These are phyloP conservation scores for Globisporangium camurandrum DNA, from an alignment of 352 stramenopile species.

Conservation along the genomic window DNA sequence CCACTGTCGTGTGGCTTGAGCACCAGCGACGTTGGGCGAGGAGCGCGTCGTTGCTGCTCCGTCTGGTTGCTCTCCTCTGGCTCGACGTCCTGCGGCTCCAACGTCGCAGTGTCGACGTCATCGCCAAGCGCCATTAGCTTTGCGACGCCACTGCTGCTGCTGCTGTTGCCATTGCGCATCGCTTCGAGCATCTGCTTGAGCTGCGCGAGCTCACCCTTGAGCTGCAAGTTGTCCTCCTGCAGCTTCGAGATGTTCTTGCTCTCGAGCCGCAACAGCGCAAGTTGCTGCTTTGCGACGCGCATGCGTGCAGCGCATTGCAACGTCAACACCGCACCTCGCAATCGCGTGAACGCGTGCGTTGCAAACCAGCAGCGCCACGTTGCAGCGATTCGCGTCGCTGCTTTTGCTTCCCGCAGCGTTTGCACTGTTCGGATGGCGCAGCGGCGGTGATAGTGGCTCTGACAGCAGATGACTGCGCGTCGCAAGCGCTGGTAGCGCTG, in stretches of 20 bases:
- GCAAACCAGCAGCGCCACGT: constrained; percentile 27
- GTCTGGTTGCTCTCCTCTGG: constrained; percentile 9
- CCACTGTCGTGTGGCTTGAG: constrained; percentile 15
- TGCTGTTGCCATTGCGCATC: constrained; percentile 19
- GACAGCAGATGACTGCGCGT: constrained; percentile 29
- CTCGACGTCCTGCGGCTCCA: constrained; percentile 1
- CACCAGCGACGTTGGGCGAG: background rate
- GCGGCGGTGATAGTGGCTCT: constrained; percentile 44
- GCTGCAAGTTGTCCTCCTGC: constrained; percentile 62
- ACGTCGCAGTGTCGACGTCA: too few species aligned
- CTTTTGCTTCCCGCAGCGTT: constrained; percentile 27
- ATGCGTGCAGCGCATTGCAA: constrained; percentile 52
- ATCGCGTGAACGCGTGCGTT: constrained; percentile 21
- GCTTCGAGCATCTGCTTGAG: constrained; percentile 48
- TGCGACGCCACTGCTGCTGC: background rate
- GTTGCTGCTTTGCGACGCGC: constrained; percentile 24
- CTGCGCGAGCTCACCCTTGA: constrained; percentile 54
- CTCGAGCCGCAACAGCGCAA: constrained; percentile 46
- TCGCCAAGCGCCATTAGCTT: background rate
- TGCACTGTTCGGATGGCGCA: constrained; percentile 27
- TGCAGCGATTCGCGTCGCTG: constrained; percentile 30
- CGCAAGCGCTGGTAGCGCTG: constrained; percentile 32
- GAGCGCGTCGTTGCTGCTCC: too few species aligned
- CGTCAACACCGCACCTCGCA: constrained; percentile 26
- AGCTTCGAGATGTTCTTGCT: constrained; percentile 70